Conservation (phyloP, 202 grass and related monocot genomes). For the Cymbopogon flexuosus region DNA sequence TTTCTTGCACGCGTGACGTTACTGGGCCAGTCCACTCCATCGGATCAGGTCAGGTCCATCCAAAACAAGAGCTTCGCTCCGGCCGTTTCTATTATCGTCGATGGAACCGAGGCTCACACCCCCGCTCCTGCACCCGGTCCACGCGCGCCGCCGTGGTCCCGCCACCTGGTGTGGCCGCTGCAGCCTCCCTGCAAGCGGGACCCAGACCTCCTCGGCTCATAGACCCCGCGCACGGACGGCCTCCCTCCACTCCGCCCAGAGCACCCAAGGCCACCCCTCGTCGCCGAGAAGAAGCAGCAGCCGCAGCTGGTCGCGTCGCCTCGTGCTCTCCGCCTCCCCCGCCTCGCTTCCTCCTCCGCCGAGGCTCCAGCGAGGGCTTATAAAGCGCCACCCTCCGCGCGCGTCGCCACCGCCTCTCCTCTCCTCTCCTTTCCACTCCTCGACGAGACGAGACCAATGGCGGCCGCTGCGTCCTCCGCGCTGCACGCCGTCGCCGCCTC, state of each 20-base stretch:
- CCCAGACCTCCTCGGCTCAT: not conserved
- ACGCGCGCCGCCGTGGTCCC: not conserved
- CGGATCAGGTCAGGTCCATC: constrained; percentile 2
- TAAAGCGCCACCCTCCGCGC: constrained; percentile 1
- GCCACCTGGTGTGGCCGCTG: not conserved
- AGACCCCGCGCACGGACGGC: not conserved
- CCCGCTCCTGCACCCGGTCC: not conserved
- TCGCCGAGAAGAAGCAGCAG: not conserved
- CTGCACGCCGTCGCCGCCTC: constrained; percentile 20
- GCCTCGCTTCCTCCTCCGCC: constrained; percentile 21
- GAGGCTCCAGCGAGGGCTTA: not conserved
- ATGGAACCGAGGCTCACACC: constrained; percentile 26
- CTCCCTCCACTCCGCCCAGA: not conserved
- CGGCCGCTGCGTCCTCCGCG: constrained; percentile 25
- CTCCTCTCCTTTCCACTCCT: not conserved
- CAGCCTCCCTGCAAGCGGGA: not conserved
- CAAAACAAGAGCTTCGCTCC: not conserved
- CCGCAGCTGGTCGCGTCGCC: not conserved
- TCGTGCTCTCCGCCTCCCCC: constrained; percentile 31
- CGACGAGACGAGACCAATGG: not conserved
- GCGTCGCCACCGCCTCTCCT: not conserved
- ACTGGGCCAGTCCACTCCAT: not conserved
- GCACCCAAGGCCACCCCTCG: no score
- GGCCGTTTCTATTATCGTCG: not conserved
- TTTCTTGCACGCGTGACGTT: not conserved